Evolutionary conservation across 352 stramenopile genomes (phyloP), one percentile per base, ranked within the genome.

Genomic region (Phytophthora europaea): DNA sequence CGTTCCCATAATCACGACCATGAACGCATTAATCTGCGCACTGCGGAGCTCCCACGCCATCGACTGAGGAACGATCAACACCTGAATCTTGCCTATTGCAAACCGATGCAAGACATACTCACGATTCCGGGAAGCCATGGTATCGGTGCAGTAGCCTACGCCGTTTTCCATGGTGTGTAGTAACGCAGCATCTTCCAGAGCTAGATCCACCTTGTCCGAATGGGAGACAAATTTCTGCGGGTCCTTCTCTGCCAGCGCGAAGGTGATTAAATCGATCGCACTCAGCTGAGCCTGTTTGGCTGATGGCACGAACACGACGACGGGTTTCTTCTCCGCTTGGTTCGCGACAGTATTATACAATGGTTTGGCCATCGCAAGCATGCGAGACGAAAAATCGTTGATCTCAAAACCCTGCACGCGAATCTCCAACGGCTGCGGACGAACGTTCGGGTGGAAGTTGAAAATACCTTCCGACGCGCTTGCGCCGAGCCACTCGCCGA

Each of bases 361-460:
- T 12, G 98, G 98, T 76, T 99, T 99, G 7, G 94, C 94, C 98
- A 99, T 99, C 2, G 98, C 97, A 68, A 99, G 89, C 76, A 99
- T 94, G 6, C 98, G 88, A 33, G 94, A 98, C 20, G 94, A 94
- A 77, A 99, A 99, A 71, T 99, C 97, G 62, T 97, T 96, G 61
- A 99, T 98, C 48, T 99, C 98, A 73, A 99, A 99, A 4, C 97
- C 98, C 72, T 99, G 97, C 40, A 99, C 95, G 28, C 90, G 91
- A 64, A 99, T 98, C 76, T 99, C 98, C 16, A 99, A 78, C 10
- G 98, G 98, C 65, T 98, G 89, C 3, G 98, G 98, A 58, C 98
- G 88, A 33, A 98, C 97, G 34, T 98, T 98, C 47, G 96, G 97
- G 68, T 85, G 79, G 67, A 82, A 85, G 40, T 83, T 85, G 51